These are phyloP conservation scores for Sideroxylon spinosum DNA, from an alignment of 179 eudicot genomes.

Conservation along the genomic window DNA sequence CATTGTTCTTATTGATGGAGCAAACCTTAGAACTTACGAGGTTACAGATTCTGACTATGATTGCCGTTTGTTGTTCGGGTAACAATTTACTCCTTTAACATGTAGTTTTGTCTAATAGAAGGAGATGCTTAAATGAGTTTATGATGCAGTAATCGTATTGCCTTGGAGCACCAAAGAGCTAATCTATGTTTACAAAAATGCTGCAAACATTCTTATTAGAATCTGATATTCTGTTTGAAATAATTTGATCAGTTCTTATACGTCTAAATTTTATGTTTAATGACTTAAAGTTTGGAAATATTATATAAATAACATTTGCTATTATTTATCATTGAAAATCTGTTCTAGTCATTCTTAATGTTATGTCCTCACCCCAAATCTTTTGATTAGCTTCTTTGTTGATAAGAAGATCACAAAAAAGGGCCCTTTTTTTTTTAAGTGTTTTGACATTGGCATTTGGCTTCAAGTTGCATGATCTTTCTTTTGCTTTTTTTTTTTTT, in stretches of 20 bases:
- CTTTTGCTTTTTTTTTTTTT: no score
- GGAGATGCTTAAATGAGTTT: neutral
- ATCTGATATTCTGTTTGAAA: neutral
- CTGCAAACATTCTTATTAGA: neutral
- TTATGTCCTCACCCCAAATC: no score
- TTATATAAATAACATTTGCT: neutral
- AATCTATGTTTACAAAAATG: neutral
- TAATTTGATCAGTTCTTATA: neutral
- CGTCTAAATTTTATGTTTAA: neutral
- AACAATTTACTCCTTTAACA: slow-evolving; percentile 20
- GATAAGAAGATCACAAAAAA: no score
- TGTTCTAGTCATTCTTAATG: neutral
- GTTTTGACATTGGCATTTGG: no score
- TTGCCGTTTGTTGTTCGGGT: slow-evolving; percentile 91
- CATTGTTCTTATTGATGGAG: slow-evolving; percentile 57
- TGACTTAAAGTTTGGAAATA: neutral
- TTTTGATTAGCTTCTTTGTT: no score
- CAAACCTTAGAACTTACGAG: slow-evolving; percentile 63
- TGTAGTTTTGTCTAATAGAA: neutral
- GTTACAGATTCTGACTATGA: slow-evolving; percentile 86
- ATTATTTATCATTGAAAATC: neutral
- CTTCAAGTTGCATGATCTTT: no score
- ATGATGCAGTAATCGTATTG: neutral
- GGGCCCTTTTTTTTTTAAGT: no score
- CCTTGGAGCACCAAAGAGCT: neutral